These are phyloP conservation scores for Eucalyptus grandis DNA, from an alignment of 345 rosid genomes.

Conservation along the genomic window DNA sequence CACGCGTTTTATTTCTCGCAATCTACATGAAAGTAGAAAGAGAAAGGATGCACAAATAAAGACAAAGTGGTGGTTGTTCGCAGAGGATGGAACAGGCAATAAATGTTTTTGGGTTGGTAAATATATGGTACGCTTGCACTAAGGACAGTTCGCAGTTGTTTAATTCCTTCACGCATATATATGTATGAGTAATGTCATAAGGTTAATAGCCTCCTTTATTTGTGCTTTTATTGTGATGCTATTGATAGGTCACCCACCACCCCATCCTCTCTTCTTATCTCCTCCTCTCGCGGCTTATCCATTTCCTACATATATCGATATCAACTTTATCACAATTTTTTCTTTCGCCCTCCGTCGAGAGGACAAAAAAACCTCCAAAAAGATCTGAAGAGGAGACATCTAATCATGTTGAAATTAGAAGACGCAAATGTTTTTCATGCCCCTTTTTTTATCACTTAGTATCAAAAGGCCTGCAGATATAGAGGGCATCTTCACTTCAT, in stretches of 20 bases:
- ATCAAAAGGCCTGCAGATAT: background rate
- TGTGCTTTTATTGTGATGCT: background rate
- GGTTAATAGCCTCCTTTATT: background rate
- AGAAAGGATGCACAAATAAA: background rate
- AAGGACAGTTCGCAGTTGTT: background rate
- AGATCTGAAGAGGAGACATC: background rate
- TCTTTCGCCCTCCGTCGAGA: background rate
- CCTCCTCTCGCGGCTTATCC: constrained; percentile 29
- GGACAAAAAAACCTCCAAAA: background rate
- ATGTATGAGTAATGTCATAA: background rate
- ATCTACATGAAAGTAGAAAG: background rate
- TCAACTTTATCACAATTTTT: background rate
- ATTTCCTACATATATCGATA: background rate
- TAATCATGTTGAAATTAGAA: background rate
- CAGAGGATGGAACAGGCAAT: background rate
- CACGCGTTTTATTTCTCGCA: background rate
- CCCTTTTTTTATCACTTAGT: background rate
- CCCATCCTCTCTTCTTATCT: constrained; percentile 1
- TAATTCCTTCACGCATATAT: constrained; percentile 8
- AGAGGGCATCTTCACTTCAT: background rate
- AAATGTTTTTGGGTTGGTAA: constrained; percentile 14
- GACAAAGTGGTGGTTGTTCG: background rate
- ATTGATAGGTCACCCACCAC: constrained; percentile 5
- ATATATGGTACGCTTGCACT: background rate
- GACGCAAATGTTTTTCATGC: background rate